A percentile compares a stretch with the other conserved stretches of the same genome.
These are phyloP conservation scores for Metarhizium sp. DNA, from an alignment of 2,329 filamentous ascomycete species.

Conservation along the genomic window DNA sequence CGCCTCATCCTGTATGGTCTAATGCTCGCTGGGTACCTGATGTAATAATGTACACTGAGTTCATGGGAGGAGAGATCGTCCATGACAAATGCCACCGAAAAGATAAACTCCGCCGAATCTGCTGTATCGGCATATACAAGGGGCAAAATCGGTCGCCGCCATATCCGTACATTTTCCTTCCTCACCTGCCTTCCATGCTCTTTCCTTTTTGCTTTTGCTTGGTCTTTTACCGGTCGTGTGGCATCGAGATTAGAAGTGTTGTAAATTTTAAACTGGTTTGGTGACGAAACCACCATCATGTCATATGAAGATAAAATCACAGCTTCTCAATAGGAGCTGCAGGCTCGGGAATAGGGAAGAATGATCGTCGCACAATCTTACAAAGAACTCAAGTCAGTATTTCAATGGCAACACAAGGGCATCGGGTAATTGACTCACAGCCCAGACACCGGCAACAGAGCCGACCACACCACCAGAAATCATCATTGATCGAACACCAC, in stretches of 20 bases:
- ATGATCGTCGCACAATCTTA: constrained; percentile 29
- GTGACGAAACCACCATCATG: constrained; percentile 37
- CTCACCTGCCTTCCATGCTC: constrained; percentile 1
- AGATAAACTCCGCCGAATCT: constrained; percentile 12
- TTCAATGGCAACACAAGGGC: constrained; percentile 3
- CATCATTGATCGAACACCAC: constrained; percentile 83
- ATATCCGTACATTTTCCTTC: constrained; percentile 2
- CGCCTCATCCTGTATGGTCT: constrained; percentile 30
- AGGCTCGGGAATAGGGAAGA: constrained; percentile 30
- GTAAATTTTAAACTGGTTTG: constrained; percentile 9
- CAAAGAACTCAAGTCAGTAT: neutral
- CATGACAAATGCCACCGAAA: constrained; percentile 7
- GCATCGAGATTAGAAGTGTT: neutral
- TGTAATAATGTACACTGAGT: constrained; percentile 43
- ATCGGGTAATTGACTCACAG: constrained; percentile 51
- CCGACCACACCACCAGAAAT: constrained; percentile 89
- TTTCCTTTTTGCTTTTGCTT: constrained; percentile 8
- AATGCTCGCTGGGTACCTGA: constrained; percentile 33
- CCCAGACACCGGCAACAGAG: constrained; percentile 76
- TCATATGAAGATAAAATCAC: constrained; percentile 11
- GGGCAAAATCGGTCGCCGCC: neutral
- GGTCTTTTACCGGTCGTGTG: constrained; percentile 1
- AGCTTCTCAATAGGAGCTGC: constrained; percentile 16
- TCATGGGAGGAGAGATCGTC: constrained; percentile 44
- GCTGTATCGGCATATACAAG: constrained; percentile 22